phyloP scores from a whole-genome alignment of 148 eudicot species.

The Cornus controversa region DNA sequence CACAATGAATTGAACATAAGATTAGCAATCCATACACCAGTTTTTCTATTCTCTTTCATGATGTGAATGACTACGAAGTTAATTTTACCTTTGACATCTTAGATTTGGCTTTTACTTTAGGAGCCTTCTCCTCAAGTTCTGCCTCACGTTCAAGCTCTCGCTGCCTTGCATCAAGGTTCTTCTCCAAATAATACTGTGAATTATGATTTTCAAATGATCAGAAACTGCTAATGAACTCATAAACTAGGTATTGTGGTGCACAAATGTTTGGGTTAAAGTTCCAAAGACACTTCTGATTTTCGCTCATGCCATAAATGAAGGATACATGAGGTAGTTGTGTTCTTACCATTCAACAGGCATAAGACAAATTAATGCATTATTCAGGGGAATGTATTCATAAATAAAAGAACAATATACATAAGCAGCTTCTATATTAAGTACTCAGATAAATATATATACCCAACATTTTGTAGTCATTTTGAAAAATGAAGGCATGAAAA shows the following conservation, averaged over 20 bases:
- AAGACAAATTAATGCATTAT: not conserved
- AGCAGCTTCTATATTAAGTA: not conserved
- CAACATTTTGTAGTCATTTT: not conserved
- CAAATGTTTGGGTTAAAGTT: not conserved
- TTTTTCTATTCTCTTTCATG: not conserved
- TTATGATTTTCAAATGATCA: not conserved
- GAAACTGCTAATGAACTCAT: conserved; percentile 1
- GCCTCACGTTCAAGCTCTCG: conserved; percentile 83
- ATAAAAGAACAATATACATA: not conserved
- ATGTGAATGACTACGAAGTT: not conserved
- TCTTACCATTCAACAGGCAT: not conserved
- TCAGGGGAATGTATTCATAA: not conserved
- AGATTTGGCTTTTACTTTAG: conserved; percentile 89
- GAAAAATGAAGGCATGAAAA: not conserved
- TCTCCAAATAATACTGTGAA: conserved; percentile 89
- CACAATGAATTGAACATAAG: not conserved
- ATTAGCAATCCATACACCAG: not conserved
- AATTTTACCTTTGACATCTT: conserved; percentile 88
- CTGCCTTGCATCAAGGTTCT: conserved; percentile 87
- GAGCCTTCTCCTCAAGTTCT: conserved; percentile 79
- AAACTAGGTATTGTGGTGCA: not conserved
- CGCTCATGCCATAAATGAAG: not conserved
- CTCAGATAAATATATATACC: not conserved
- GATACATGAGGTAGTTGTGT: not conserved
- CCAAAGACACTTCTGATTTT: not conserved